Evolutionary conservation across 306 rosid genomes (phyloP).

Genomic region (Vigna nakashimae): DNA sequence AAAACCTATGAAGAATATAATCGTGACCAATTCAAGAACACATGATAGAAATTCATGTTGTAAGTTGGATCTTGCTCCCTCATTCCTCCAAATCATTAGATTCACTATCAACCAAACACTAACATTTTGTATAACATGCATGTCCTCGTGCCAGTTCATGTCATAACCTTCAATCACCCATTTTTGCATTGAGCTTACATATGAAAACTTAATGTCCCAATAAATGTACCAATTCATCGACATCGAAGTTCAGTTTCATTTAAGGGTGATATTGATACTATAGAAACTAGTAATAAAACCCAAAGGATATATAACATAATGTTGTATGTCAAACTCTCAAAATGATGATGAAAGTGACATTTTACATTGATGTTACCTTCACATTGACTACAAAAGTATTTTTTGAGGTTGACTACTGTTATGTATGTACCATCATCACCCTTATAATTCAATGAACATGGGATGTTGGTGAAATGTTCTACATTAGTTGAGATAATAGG

Average conservation of each 20-base stretch:
- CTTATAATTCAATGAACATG: neutral
- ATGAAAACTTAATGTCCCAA: neutral
- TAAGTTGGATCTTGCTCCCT: neutral
- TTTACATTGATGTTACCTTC: neutral
- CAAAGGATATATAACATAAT: neutral
- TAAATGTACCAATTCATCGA: neutral
- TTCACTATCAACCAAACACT: neutral
- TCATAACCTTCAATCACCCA: neutral
- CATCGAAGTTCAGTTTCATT: neutral
- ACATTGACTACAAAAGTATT: neutral
- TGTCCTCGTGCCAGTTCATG: slow-evolving; percentile 23
- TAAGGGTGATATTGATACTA: neutral
- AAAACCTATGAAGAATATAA: too few relatives aligned
- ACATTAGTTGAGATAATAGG: neutral
- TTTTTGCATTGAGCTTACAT: slow-evolving; percentile 29
- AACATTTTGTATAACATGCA: slow-evolving; percentile 24
- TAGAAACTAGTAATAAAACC: neutral
- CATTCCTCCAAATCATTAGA: neutral
- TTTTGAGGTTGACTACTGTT: neutral
- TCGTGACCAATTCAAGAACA: neutral
- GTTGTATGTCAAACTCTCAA: neutral
- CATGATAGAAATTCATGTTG: slow-evolving; percentile 45
- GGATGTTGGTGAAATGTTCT: neutral
- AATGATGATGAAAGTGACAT: neutral
- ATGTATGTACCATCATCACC: neutral